A percentile compares a stretch with the other conserved stretches of the same genome.
Conservation (phyloP, 305 asterid species). For the Rubia balearica region DNA sequence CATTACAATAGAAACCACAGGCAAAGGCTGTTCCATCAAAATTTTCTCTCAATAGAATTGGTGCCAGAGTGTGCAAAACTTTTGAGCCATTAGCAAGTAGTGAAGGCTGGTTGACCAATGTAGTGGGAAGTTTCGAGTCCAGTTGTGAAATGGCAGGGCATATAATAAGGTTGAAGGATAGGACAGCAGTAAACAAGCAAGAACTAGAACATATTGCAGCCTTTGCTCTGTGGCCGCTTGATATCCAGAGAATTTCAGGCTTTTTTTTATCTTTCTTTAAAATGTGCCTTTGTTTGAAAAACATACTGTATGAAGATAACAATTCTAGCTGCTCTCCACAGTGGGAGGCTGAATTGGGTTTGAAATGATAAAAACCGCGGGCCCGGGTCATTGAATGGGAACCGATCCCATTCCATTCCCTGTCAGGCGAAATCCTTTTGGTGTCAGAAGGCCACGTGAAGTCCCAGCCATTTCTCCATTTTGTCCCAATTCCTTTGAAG, state of each 20-base stretch:
- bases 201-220: not conserved
- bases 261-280: no score
- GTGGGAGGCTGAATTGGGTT: no score
- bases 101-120: slow-evolving; percentile 3
- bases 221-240: not conserved
- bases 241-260: not conserved
- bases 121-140: not conserved
- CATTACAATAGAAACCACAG: slow-evolving; percentile 13
- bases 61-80: not conserved
- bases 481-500: no score
- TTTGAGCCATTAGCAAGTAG: not conserved
- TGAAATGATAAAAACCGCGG: no score
- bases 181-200: not conserved
- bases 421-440: no score
- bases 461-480: no score
- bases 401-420: no score
- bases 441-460: no score
- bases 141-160: not conserved
- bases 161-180: slow-evolving; percentile 19
- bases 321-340: not conserved
- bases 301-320: not conserved
- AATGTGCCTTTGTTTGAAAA: no score
- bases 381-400: no score
- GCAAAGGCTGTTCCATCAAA: not conserved
- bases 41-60: slow-evolving; percentile 3